A percentile compares a stretch with the other conserved stretches of the same genome.
Conservation (phyloP, 805 yeast species). For the Ogataea haglerorum region DNA sequence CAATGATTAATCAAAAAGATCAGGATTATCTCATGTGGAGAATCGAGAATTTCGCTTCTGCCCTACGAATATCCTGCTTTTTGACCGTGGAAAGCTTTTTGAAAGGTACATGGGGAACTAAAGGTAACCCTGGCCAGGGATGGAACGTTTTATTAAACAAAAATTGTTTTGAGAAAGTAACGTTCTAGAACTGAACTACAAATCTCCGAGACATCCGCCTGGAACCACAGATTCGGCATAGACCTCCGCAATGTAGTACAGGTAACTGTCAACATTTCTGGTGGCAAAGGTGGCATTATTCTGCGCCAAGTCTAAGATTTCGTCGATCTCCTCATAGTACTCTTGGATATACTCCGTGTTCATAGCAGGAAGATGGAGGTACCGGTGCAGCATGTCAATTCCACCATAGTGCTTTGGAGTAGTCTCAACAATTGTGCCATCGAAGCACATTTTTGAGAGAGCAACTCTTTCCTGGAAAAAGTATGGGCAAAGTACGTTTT, state of each 20-base stretch:
- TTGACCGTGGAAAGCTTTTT: constrained; percentile 7
- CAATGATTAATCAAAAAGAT: constrained; percentile 4
- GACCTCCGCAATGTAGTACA: constrained; percentile 33
- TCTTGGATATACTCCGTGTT: constrained; percentile 33
- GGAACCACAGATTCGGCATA: constrained; percentile 30
- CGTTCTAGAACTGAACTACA: constrained; percentile 1
- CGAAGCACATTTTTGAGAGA: constrained; percentile 28
- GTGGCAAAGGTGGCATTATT: constrained; percentile 34
- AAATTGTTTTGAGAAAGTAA: neutral
- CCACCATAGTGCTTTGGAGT: constrained; percentile 34
- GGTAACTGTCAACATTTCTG: constrained; percentile 33
- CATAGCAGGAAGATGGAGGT: constrained; percentile 35
- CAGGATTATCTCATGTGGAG: constrained; percentile 12
- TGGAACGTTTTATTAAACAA: neutral
- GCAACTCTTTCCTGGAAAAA: neutral
- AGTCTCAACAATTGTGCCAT: constrained; percentile 32
- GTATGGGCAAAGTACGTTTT: neutral
- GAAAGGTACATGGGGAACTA: constrained; percentile 15
- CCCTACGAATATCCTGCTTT: constrained; percentile 6
- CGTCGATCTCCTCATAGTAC: constrained; percentile 35
- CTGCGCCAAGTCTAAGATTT: constrained; percentile 34
- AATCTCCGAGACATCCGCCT: constrained; percentile 27
- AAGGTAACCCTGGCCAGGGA: constrained; percentile 2
- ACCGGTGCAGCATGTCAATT: constrained; percentile 37
- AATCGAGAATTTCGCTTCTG: constrained; percentile 9